Evolutionary conservation across 306 rosid species (phyloP), one percentile per base, ranked within the genome.

Genomic region (Astragalus membranaceus): DNA sequence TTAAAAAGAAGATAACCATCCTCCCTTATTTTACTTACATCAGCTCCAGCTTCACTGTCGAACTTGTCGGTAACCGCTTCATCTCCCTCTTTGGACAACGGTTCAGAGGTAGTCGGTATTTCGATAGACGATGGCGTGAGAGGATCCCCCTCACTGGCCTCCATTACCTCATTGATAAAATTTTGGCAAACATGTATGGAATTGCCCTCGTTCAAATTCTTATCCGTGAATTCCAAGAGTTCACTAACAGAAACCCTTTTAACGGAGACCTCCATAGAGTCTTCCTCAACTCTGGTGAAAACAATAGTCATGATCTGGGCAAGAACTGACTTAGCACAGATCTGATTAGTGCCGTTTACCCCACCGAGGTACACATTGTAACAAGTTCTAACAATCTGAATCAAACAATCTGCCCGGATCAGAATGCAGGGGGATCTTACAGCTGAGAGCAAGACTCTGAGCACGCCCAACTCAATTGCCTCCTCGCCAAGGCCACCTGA

Each of bases 351-450:
- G 2, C 96, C 97, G 52, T 81, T 95, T n/a, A 86, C 76, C 6
- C 99, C 99, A 2, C 97, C 96, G n/a, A 95, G 97, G 76, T 95
- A 89, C 42, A 91, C 92, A 82, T 95, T 95, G 73, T 95, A 91
- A 75, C 97, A 91, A 67, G 95, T 87, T 82, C 99, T 83, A 26
- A 95, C 99, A 53, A 95, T 73, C 69, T 75, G 92, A 63, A 91
- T 83, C 81, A 95, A 75, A 55, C 88, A 89, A 67, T 91, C 97
- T 0, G 91, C 91, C 1, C 99, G 89, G 81, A 95, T 89, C 74
- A 91, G 67, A 15, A 91, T 72, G 68, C 83, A 48, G 13, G 96
- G 96, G 26, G 97, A 84, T 73, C 97, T 84, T 29, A 95, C 88
- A 62, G 92, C 96, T 20, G 96, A 75, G 47, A 95, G 97, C 72